Evolutionary conservation across 1,284 basidiomycete species (phyloP).

Genomic region (Trichosporon sp.): DNA sequence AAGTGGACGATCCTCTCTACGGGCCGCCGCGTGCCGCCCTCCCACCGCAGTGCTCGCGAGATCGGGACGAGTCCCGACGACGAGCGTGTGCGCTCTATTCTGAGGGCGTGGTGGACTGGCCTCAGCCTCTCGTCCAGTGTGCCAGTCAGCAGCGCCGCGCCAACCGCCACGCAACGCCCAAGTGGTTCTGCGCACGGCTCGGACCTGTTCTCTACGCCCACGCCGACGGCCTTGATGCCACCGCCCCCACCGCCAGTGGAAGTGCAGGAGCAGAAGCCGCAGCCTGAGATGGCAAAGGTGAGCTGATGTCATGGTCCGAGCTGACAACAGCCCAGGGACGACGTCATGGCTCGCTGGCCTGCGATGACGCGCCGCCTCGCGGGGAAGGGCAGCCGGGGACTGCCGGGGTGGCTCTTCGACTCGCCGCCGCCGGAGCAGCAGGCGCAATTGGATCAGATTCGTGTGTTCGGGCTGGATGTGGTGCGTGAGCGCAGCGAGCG

Average conservation of each 20-base stretch:
- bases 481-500: not conserved
- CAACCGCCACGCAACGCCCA: not conserved
- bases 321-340: not conserved
- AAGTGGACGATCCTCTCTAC: constrained; percentile 24
- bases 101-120: not conserved
- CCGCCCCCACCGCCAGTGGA: not conserved
- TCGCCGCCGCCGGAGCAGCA: constrained; percentile 15
- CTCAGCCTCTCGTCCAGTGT: not conserved
- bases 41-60: not conserved
- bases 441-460: constrained; percentile 25
- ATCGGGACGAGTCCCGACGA: not conserved
- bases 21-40: not conserved
- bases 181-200: not conserved
- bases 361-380: not conserved
- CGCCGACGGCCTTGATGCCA: not conserved
- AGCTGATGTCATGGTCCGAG: not conserved
- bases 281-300: not conserved
- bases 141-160: not conserved
- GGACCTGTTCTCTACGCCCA: not conserved
- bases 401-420: constrained; percentile 37
- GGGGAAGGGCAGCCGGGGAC: not conserved
- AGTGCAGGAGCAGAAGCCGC: not conserved
- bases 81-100: not conserved
- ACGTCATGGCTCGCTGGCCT: not conserved
- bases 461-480: constrained; percentile 30